Evolutionary conservation across 1,284 basidiomycete genomes (phyloP).

Genomic region (Naganishia sp.): DNA sequence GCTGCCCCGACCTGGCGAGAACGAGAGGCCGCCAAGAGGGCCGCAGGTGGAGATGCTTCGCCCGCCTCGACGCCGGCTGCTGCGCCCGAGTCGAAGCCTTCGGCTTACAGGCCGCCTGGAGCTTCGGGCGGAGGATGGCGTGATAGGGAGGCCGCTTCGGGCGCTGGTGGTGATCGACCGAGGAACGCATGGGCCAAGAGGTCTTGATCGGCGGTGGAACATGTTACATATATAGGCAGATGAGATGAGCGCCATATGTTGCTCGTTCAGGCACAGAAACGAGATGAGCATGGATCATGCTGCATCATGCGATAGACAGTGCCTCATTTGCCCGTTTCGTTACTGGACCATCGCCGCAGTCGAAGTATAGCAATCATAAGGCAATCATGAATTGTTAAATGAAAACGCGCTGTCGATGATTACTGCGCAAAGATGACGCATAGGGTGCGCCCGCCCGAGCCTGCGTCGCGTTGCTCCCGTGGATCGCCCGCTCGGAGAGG

Average conservation of each 20-base stretch:
- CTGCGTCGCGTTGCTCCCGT: too few relatives aligned
- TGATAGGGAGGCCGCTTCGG: slow-evolving; percentile 18
- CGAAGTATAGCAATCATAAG: too few relatives aligned
- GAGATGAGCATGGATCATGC: too few relatives aligned
- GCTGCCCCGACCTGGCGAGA: slow-evolving; percentile 22
- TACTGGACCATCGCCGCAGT: too few relatives aligned
- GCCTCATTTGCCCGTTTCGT: too few relatives aligned
- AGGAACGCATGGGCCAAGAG: slow-evolving; percentile 26
- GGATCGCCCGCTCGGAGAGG: too few relatives aligned
- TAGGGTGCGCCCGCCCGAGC: slow-evolving; percentile 2
- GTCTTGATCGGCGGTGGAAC: background rate
- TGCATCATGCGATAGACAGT: too few relatives aligned
- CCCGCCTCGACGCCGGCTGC: slow-evolving; percentile 12
- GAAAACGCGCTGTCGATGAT: background rate
- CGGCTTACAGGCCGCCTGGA: slow-evolving; percentile 11
- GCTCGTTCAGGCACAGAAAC: too few relatives aligned
- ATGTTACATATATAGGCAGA: background rate
- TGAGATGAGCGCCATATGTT: background rate
- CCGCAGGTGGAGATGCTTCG: slow-evolving; percentile 26
- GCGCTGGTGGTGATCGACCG: slow-evolving; percentile 8
- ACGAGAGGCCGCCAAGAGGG: slow-evolving; percentile 27
- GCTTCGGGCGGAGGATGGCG: slow-evolving; percentile 15
- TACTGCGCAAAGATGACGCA: slow-evolving; percentile 12
- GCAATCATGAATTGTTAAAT: background rate
- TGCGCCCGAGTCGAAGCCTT: slow-evolving; percentile 12